A percentile compares a stretch with the other conserved stretches of the same genome.
These are phyloP conservation scores for Peronosclerospora sorghi DNA, from an alignment of 352 stramenopile species.

Conservation along the genomic window DNA sequence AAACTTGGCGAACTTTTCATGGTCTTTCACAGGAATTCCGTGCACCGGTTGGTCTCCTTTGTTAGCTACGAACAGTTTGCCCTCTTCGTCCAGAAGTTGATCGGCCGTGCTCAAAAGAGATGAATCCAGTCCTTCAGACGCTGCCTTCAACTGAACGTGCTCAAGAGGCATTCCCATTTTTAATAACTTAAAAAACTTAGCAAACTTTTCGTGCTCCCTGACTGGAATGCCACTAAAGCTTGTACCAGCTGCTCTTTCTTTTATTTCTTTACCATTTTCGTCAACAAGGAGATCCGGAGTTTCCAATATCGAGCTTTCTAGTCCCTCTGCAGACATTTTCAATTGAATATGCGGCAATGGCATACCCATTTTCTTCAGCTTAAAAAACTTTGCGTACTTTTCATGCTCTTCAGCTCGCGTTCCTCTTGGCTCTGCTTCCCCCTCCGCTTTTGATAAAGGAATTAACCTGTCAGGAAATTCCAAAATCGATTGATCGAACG, in stretches of 20 bases:
- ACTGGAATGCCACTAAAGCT: constrained; percentile 34
- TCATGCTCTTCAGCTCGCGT: constrained; percentile 51
- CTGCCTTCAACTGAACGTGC: constrained; percentile 85
- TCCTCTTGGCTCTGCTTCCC: constrained; percentile 27
- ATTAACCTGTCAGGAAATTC: constrained; percentile 77
- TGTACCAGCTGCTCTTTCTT: constrained; percentile 7
- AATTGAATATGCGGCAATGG: constrained; percentile 87
- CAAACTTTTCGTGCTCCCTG: constrained; percentile 85
- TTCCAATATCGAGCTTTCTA: constrained; percentile 83
- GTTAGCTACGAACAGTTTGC: constrained; percentile 25
- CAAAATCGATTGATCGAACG: constrained; percentile 47
- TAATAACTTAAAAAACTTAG: constrained; percentile 92
- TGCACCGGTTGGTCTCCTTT: constrained; percentile 6
- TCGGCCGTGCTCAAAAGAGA: constrained; percentile 47
- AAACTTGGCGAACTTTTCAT: constrained; percentile 66
- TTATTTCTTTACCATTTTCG: constrained; percentile 50
- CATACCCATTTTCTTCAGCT: constrained; percentile 93
- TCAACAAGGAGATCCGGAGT: constrained; percentile 54
- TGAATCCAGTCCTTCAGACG: constrained; percentile 44
- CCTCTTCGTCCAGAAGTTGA: constrained; percentile 37
- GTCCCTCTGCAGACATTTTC: constrained; percentile 88
- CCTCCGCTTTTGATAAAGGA: constrained; percentile 61
- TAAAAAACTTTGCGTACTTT: constrained; percentile 89
- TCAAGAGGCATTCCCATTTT: constrained; percentile 82
- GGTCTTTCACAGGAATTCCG: constrained; percentile 45